phyloP scores from a whole-genome alignment of 805 yeast genomes.

The Saturnispora zaruensis region DNA sequence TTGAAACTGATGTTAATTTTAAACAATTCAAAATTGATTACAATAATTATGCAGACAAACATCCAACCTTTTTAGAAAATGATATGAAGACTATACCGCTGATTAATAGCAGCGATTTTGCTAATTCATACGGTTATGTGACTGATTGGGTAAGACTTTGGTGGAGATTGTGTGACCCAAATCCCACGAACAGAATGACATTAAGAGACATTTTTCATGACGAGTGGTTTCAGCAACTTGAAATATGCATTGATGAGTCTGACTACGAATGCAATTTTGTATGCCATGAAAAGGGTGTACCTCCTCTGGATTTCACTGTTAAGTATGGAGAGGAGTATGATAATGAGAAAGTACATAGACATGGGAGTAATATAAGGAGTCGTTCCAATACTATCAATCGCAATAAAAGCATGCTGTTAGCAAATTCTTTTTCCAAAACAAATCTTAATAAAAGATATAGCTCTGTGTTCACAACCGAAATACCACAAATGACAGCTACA shows the following conservation, averaged over 20 bases:
- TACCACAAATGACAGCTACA: not conserved
- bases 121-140: slow-evolving; percentile 18
- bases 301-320: slow-evolving; percentile 4
- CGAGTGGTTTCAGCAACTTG: slow-evolving; percentile 54
- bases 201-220: slow-evolving; percentile 48
- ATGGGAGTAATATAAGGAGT: slow-evolving; percentile 4
- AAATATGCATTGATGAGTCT: slow-evolving; percentile 49
- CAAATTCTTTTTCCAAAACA: not conserved
- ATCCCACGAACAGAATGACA: slow-evolving; percentile 43
- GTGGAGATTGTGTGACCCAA: slow-evolving; percentile 68
- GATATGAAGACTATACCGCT: slow-evolving; percentile 49
- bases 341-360: slow-evolving; percentile 2
- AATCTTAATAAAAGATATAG: not conserved
- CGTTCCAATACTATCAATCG: not conserved
- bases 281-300: slow-evolving; percentile 9
- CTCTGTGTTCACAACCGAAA: not conserved
- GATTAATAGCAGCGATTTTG: slow-evolving; percentile 27
- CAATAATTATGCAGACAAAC: slow-evolving; percentile 32
- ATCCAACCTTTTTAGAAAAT: slow-evolving; percentile 37
- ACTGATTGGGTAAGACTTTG: slow-evolving; percentile 25
- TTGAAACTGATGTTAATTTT: slow-evolving; percentile 38
- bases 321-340: slow-evolving; percentile 2
- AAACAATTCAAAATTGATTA: slow-evolving; percentile 42
- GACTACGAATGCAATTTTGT: slow-evolving; percentile 21
- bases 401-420: not conserved